phyloP scores from a whole-genome alignment of 1,139 yeast genomes.

The Geotrichum cucujoidarum region DNA sequence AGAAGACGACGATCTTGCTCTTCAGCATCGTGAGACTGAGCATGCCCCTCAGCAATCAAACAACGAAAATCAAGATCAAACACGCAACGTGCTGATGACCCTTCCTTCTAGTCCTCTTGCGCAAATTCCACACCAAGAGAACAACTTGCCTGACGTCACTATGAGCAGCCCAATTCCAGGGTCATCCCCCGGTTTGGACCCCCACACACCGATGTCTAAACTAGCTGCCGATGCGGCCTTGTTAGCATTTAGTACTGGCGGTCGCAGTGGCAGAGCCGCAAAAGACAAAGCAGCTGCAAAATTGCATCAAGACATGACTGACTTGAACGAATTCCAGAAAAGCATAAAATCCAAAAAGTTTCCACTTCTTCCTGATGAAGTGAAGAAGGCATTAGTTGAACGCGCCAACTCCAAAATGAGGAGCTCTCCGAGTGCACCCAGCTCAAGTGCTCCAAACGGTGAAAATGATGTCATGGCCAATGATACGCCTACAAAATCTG shows the following conservation, averaged over 20 bases:
- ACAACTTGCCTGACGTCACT: no score
- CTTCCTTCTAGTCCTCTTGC: no score
- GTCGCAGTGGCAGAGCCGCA: conserved; percentile 44
- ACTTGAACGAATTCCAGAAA: conserved; percentile 56
- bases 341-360: conserved; percentile 23
- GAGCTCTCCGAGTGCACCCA: background rate
- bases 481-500: background rate
- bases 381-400: background rate
- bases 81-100: no score
- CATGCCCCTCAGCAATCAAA: background rate
- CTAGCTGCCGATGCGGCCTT: background rate
- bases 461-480: no score
- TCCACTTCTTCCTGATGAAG: conserved; percentile 17
- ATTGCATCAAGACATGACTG: conserved; percentile 64
- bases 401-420: background rate
- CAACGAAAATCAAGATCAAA: no score
- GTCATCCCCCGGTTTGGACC: background rate
- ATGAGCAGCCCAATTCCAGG: background rate
- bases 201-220: background rate
- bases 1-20: background rate
- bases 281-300: conserved; percentile 61
- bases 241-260: background rate
- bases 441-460: background rate
- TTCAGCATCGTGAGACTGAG: conserved; percentile 17
- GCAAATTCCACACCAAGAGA: no score